A percentile compares a stretch with the other conserved stretches of the same genome.
Conservation (phyloP, 225 moss, liverwort and hornwort species). For the Marchantia polymorpha region DNA sequence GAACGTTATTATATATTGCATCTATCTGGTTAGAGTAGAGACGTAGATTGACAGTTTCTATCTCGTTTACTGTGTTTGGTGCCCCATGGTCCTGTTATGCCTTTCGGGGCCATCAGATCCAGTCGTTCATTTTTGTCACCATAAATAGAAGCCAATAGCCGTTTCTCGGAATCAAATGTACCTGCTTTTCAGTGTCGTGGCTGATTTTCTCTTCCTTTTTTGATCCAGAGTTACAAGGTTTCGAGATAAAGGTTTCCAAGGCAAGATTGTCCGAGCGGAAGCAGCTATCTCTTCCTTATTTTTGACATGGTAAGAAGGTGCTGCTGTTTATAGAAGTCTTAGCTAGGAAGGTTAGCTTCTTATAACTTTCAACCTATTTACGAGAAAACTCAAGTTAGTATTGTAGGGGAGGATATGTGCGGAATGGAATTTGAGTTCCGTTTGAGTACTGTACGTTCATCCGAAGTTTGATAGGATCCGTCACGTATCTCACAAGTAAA, state of each 20-base stretch:
- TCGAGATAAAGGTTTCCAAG: slow-evolving; percentile 17
- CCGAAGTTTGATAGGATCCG: background rate
- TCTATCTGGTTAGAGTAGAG: too few relatives aligned
- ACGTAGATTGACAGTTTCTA: too few relatives aligned
- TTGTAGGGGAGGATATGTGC: background rate
- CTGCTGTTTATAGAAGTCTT: background rate
- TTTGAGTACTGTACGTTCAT: background rate
- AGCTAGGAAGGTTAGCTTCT: too few relatives aligned
- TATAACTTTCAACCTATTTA: background rate
- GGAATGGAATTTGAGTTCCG: background rate
- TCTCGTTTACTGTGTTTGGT: too few relatives aligned
- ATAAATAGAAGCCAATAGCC: too few relatives aligned
- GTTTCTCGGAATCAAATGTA: background rate
- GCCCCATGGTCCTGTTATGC: too few relatives aligned
- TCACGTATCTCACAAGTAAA: background rate
- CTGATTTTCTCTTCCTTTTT: background rate
- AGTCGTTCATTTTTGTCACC: background rate
- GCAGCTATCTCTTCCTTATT: background rate
- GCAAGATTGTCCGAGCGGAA: background rate
- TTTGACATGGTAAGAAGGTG: background rate
- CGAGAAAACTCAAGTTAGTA: background rate
- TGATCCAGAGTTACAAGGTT: slow-evolving; percentile 27
- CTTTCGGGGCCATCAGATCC: too few relatives aligned
- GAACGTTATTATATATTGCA: too few relatives aligned
- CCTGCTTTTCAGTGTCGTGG: background rate